Evolutionary conservation across 2,329 filamentous ascomycete species (phyloP).

Genomic region (Neofusicoccum laricinum): DNA sequence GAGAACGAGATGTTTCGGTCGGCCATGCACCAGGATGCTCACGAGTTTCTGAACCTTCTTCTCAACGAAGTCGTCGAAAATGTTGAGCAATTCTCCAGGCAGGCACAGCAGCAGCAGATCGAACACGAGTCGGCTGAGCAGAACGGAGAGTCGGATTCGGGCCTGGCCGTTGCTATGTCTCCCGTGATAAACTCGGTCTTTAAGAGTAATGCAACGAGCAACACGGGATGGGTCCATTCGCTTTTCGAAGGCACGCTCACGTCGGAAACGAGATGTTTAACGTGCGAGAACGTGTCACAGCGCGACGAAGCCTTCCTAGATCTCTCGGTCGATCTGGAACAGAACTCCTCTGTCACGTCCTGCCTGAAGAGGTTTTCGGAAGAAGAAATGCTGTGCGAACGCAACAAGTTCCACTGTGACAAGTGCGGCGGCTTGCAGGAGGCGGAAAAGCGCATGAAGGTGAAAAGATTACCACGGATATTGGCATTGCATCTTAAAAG

Average conservation of each 20-base stretch:
- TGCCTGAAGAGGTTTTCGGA: constrained; percentile 95
- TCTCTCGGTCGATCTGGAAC: constrained; percentile 89
- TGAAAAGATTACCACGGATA: constrained; percentile 89
- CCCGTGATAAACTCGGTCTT: constrained; percentile 1
- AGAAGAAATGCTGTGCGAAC: constrained; percentile 96
- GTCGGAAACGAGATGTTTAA: constrained; percentile 93
- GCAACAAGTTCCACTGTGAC: constrained; percentile 98
- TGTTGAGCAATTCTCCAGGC: constrained; percentile 81
- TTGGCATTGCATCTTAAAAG: constrained; percentile 90
- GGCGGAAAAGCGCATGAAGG: constrained; percentile 98
- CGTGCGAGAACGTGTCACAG: constrained; percentile 92
- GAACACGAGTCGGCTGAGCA: constrained; percentile 46
- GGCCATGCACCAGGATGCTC: constrained; percentile 96
- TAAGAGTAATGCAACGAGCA: constrained; percentile 22
- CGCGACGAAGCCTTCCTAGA: constrained; percentile 95
- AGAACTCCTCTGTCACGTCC: constrained; percentile 93
- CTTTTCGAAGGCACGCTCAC: constrained; percentile 93
- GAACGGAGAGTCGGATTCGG: constrained; percentile 26
- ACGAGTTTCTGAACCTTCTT: constrained; percentile 92
- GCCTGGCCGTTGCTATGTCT: constrained; percentile 21
- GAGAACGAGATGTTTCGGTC: constrained; percentile 98
- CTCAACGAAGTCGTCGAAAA: constrained; percentile 96
- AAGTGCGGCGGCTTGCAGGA: constrained; percentile 95
- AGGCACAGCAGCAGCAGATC: constrained; percentile 24
- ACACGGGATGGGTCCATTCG: constrained; percentile 83